A percentile compares a stretch with the other conserved stretches of the same genome.
Evolutionary conservation across 148 eudicot genomes (phyloP).

Genomic region (Linanthus parryae): DNA sequence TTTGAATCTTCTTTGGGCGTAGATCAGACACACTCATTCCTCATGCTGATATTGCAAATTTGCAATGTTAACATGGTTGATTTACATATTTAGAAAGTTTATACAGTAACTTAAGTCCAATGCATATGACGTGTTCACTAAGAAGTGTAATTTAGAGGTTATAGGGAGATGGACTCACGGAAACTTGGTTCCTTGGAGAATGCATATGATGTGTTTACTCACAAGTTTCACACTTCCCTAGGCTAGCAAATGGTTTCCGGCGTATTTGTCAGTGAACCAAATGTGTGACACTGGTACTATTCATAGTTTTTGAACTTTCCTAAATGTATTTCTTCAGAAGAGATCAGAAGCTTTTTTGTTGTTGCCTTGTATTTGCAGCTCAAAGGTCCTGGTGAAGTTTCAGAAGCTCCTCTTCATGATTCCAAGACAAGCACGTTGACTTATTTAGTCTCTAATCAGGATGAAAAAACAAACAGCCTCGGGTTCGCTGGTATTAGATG

Average conservation of each 20-base stretch:
- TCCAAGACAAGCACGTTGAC: slow-evolving; percentile 30
- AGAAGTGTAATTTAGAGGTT: too few species aligned
- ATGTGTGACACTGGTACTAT: background rate
- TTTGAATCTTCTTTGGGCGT: too few species aligned
- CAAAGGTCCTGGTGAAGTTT: slow-evolving; percentile 12
- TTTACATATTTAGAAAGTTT: too few species aligned
- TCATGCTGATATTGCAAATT: too few species aligned
- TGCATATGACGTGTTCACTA: too few species aligned
- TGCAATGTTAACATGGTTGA: too few species aligned
- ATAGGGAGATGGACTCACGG: too few species aligned
- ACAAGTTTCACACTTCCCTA: background rate
- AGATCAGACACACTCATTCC: too few species aligned
- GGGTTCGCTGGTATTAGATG: slow-evolving; percentile 49
- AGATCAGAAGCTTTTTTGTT: background rate
- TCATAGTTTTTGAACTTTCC: too few species aligned
- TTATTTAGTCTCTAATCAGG: slow-evolving; percentile 22
- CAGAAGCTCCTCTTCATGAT: slow-evolving; percentile 26
- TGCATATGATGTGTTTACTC: background rate
- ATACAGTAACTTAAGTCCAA: too few species aligned
- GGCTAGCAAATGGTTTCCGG: background rate
- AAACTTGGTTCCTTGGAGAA: background rate
- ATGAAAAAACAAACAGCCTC: slow-evolving; percentile 48
- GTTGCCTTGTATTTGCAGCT: slow-evolving; percentile 18
- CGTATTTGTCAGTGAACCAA: background rate
- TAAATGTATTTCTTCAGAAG: background rate